Conservation (phyloP, 441 rosid genomes). For the Manihot esculenta region DNA sequence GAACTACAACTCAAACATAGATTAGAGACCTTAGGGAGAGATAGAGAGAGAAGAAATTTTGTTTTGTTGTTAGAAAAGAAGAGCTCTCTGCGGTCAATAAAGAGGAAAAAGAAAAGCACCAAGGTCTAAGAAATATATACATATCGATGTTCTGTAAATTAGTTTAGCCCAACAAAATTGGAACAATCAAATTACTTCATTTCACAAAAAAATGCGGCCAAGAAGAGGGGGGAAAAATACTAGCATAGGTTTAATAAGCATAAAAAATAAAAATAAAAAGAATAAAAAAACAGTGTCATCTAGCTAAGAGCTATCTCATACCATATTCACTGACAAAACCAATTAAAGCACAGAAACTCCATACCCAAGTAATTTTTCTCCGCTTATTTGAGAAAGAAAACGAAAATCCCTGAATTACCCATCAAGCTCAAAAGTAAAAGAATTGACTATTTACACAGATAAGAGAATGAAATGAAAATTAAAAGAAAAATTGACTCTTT, state of each 20-base stretch:
- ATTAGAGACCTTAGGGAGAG: background rate
- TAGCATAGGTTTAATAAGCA: too few species aligned
- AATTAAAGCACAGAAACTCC: conserved; percentile 2
- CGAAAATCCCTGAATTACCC: background rate
- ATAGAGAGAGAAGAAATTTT: background rate
- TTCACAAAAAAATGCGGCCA: background rate
- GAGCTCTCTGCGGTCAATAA: background rate
- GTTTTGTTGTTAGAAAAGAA: background rate
- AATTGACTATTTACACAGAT: background rate
- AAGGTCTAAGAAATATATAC: background rate
- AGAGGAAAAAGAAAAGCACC: background rate
- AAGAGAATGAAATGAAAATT: background rate
- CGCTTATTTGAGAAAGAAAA: too few species aligned
- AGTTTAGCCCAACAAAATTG: background rate
- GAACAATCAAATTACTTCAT: background rate
- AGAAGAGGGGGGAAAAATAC: too few species aligned
- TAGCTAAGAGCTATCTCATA: background rate
- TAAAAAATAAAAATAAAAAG: too few species aligned
- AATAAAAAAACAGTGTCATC: too few species aligned
- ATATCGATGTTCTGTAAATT: background rate
- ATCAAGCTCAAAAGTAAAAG: background rate
- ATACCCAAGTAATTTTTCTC: background rate
- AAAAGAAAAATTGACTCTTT: too few species aligned
- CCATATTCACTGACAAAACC: background rate
- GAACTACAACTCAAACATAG: conserved; percentile 16